Base-by-base conservation (phyloP, 345 rosid species). In the Physaria fendleri region DNA sequence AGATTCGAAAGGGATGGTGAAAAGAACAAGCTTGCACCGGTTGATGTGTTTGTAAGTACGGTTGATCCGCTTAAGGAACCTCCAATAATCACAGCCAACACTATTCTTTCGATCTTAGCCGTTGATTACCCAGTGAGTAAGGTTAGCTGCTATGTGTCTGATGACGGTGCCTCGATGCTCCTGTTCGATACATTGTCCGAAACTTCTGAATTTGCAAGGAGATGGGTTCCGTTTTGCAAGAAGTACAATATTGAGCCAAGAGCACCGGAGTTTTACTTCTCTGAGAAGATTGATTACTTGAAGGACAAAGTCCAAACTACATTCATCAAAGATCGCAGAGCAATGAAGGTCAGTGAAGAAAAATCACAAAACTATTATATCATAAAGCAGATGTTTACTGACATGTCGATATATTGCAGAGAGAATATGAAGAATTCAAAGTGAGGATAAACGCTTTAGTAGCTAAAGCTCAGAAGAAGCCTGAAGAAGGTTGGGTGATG, bases 401-500 rank as follows among this genome's bases (percentile, higher is more conserved):
- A 34, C 27, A 42, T 59, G 3, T 63, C 39, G 4, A 56, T 14
- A 40, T 69, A 6, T 48, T 66, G 68, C 34, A 89, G 99, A 85
- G 96, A 77, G 97, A 93, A 51, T 93, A 93, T 44, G 97, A 93
- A 72, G 99, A 93, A 60, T 93, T 93, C 77, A 89, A 93, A 78
- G 99, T 93, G 67, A 83, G 81, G 79, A 75, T 93, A 12, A 89
- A 93, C 59, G 77, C 99, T 33, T 34, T 93, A 55, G 99, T 93
- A n/a, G 77, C 95, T 22, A 93, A 87, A 55, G 99, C 99, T 52
- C 90, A 77, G 53, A 93, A 93, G 79, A 93, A 87, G 49, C 99
- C 97, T 28, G 97, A 93, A 77, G 99, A 93, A 78, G 99, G 97
- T 43, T 93, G 97, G 99, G 95, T 89, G 52, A 93, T 93, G 99